These are phyloP conservation scores for Thielaviopsis punctulata DNA, from an alignment of 2,329 filamentous ascomycete genomes.

Conservation along the genomic window DNA sequence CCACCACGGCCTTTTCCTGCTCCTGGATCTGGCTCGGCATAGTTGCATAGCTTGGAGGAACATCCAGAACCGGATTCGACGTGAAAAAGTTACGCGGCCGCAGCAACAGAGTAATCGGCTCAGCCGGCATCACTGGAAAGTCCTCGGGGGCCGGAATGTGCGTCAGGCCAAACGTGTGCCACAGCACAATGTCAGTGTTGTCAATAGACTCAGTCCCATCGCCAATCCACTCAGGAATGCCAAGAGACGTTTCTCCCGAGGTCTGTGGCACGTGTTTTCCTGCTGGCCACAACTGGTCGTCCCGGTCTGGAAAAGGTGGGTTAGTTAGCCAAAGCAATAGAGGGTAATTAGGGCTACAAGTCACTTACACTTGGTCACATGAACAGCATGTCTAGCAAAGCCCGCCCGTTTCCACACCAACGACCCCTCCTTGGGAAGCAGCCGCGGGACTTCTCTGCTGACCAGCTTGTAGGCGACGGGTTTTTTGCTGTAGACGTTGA, in stretches of 20 bases:
- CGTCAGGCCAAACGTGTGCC: constrained; percentile 85
- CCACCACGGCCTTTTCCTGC: constrained; percentile 26
- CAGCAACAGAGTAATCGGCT: constrained; percentile 67
- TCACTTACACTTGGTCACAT: constrained; percentile 69
- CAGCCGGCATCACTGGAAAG: constrained; percentile 80
- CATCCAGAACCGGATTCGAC: constrained; percentile 63
- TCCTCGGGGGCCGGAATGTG: constrained; percentile 84
- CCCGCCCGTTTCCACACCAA: constrained; percentile 81
- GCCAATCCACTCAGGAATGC: constrained; percentile 62
- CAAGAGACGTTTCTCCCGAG: constrained; percentile 56
- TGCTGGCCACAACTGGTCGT: constrained; percentile 69
- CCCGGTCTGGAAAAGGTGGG: constrained; percentile 38
- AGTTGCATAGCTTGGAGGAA: constrained; percentile 57
- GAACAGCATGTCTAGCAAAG: constrained; percentile 72
- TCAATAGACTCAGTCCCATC: constrained; percentile 52
- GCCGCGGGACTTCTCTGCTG: constrained; percentile 59
- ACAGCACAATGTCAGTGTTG: constrained; percentile 74
- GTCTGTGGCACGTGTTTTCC: constrained; percentile 81
- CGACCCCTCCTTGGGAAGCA: constrained; percentile 65
- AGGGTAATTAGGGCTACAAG: not conserved
- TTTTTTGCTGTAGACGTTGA: constrained; percentile 78
- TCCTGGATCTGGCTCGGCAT: constrained; percentile 52
- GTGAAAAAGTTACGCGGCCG: constrained; percentile 70
- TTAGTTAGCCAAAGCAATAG: not conserved
- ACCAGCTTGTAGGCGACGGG: constrained; percentile 79